Evolutionary conservation across 257 asterid species (phyloP).

Genomic region (Paraleonurus japonicus): DNA sequence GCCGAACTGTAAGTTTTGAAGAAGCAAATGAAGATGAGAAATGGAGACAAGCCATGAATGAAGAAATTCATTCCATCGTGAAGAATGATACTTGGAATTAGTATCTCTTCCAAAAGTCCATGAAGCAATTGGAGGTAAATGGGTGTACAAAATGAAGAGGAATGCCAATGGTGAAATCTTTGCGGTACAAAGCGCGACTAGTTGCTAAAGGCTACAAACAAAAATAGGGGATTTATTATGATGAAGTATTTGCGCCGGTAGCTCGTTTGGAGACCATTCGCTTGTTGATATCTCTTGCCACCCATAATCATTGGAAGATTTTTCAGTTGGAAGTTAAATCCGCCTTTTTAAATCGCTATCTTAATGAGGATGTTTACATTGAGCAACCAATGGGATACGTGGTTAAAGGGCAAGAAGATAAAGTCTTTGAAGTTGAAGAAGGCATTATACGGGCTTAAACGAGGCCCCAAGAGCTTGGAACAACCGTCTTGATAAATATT

Average conservation of each 20-base stretch:
- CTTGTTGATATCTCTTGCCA: not conserved
- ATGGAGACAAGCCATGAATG: not conserved
- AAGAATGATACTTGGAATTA: no score
- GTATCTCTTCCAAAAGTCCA: no score
- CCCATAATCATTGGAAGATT: not conserved
- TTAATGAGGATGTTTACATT: no score
- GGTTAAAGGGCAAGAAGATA: not conserved
- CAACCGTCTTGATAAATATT: not conserved
- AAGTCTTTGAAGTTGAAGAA: constrained; percentile 5
- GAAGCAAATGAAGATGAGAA: not conserved
- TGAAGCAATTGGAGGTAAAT: not conserved
- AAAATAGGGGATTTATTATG: not conserved
- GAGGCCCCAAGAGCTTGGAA: not conserved
- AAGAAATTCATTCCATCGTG: no score
- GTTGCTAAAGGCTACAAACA: not conserved
- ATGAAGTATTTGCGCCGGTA: not conserved
- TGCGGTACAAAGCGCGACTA: not conserved
- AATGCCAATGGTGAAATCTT: not conserved
- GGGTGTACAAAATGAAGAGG: not conserved
- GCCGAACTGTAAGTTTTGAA: not conserved
- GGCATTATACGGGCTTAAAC: constrained; percentile 5
- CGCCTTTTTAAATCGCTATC: not conserved
- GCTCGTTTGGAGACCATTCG: not conserved
- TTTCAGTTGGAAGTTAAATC: not conserved
- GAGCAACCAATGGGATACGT: not conserved